A percentile compares a stretch with the other conserved stretches of the same genome.
Conservation (phyloP, 1,284 basidiomycete species). For the Papiliotrema nemorosa region DNA sequence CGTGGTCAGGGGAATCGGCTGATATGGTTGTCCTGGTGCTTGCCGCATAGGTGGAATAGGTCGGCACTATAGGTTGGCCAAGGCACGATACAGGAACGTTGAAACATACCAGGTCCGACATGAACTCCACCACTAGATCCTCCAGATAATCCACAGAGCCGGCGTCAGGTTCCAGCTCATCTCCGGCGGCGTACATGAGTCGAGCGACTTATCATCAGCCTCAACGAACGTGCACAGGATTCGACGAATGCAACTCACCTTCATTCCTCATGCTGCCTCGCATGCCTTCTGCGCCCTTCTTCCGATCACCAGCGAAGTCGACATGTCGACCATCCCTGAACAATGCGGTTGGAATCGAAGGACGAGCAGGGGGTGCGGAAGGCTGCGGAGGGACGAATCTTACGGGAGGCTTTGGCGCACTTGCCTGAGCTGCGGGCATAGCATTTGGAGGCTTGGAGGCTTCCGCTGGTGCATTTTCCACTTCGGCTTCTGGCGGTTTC, state of each 20-base stretch:
- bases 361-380: not conserved
- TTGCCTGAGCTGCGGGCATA: not conserved
- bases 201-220: slow-evolving; percentile 32
- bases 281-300: slow-evolving; percentile 29
- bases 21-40: slow-evolving; percentile 11
- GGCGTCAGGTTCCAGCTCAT: slow-evolving; percentile 35
- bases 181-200: slow-evolving; percentile 45
- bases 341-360: no score
- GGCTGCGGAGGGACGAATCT: not conserved
- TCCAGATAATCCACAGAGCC: slow-evolving; percentile 45
- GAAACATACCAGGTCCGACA: slow-evolving; percentile 36
- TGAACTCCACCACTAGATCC: slow-evolving; percentile 40
- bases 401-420: not conserved
- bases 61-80: slow-evolving; percentile 21
- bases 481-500: not conserved
- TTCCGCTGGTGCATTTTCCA: not conserved
- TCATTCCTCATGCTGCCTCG: slow-evolving; percentile 43
- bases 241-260: slow-evolving; percentile 19
- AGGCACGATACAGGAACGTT: not conserved
- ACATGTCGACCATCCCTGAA: not conserved
- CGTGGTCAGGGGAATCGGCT: slow-evolving; percentile 24
- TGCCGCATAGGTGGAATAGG: slow-evolving; percentile 31
- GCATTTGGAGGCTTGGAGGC: not conserved
- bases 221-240: not conserved
- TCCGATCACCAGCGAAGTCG: not conserved